Evolutionary conservation across 257 asterid genomes (phyloP), one percentile per base, ranked within the genome.

Genomic region (Lycium ferocissimum): DNA sequence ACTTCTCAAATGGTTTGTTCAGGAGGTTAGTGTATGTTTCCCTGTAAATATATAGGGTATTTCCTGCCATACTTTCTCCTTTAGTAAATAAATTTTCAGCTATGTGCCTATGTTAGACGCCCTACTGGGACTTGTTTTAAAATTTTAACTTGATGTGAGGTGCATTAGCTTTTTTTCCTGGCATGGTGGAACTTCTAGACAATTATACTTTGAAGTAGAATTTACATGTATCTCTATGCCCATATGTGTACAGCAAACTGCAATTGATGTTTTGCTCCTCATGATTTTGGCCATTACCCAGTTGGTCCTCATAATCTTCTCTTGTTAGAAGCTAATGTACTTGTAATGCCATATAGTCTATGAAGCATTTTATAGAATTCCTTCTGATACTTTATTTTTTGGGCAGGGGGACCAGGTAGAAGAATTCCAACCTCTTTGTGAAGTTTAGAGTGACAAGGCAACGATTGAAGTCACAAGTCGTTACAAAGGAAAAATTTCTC

Each of bases 401-500:
- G 6, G 87, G 85, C 94, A 95, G 99, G 99, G 97, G 37, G 97
- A 94, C 47, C 87, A 87, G 88, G 96, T 94, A 66, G 98, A 94
- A 80, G 99, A 95, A 88, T 95, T 95, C 86, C 99, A 95, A 82
- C 97, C 98, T 76, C 93, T 95, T 85, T 95, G 99, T 88, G 99
- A 94, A 90, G 99, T 95, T 83, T 98, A 95, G 93, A 95, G 99
- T 78, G 99, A 95, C 86, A 95, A 95, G 90, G 99, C 99, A 82
- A 95, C 98, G 73, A 94, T 94, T 85, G 99, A 95, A 91, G 94
- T 95, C 79, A 95, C 99, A 12, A 95, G 99, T 79, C 98, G 98
- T 71, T 95, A 94, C 91, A 92, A 66, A 84, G 99, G 99, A 86
- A 94, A 89, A 88, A 93, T 94, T 85, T 88, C 89, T 51, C 88